phyloP scores from a whole-genome alignment of 768 basidiomycete genomes.

The Boletus tomentosulus region DNA sequence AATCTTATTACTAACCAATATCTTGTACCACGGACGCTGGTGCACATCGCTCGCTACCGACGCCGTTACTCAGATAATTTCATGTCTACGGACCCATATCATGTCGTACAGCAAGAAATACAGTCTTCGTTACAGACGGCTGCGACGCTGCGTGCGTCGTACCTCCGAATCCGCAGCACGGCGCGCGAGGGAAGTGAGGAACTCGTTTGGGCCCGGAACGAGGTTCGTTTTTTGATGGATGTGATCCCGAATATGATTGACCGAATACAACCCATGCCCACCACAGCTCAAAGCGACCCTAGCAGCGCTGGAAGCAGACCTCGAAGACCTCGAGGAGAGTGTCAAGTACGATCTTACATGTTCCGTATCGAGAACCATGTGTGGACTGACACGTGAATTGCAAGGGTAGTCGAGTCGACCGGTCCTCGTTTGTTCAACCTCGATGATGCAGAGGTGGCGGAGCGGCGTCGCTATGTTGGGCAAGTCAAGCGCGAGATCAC shows the following conservation, averaged over 20 bases:
- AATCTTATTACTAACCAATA: neutral
- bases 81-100: slow-evolving; percentile 83
- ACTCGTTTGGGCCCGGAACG: slow-evolving; percentile 72
- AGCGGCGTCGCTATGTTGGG: slow-evolving; percentile 71
- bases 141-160: slow-evolving; percentile 67
- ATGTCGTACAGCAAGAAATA: slow-evolving; percentile 81
- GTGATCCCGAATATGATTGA: neutral
- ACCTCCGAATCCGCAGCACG: slow-evolving; percentile 71
- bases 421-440: slow-evolving; percentile 85
- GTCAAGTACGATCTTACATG: slow-evolving; percentile 62
- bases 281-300: slow-evolving; percentile 72
- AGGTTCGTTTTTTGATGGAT: slow-evolving; percentile 36
- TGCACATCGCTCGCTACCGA: neutral
- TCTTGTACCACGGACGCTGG: neutral
- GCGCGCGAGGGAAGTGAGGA: slow-evolving; percentile 76
- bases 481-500: slow-evolving; percentile 72
- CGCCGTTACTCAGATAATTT: neutral
- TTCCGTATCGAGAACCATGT: neutral
- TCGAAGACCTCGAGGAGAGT: slow-evolving; percentile 92
- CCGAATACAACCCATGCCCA: neutral
- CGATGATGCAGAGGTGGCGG: slow-evolving; percentile 68
- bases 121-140: slow-evolving; percentile 71
- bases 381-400: slow-evolving; percentile 3
- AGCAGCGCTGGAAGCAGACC: slow-evolving; percentile 74
- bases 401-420: slow-evolving; percentile 80